phyloP scores from a whole-genome alignment of 75 land plant genomes.

The Isoetes taiwanensis region DNA sequence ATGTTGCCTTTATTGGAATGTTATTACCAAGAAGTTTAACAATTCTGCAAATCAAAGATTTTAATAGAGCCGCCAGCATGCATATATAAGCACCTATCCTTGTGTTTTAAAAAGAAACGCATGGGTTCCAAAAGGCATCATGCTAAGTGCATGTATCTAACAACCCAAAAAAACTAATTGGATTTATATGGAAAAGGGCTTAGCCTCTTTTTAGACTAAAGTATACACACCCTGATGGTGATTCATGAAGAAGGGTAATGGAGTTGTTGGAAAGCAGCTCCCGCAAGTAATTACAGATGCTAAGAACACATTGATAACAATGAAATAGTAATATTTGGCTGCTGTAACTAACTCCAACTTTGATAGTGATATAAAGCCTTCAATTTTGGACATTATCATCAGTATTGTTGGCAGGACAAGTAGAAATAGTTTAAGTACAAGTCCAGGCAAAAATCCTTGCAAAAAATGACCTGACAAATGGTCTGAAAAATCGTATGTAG shows the following conservation, averaged over 20 bases:
- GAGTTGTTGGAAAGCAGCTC: slow-evolving; percentile 45
- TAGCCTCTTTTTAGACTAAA: too few relatives aligned
- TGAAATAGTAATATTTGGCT: slow-evolving; percentile 41
- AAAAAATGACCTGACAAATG: slow-evolving; percentile 40
- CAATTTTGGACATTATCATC: slow-evolving; percentile 54
- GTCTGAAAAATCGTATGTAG: slow-evolving; percentile 15
- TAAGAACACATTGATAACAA: slow-evolving; percentile 47
- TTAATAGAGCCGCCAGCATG: neutral
- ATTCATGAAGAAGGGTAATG: slow-evolving; percentile 18
- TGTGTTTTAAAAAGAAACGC: neutral
- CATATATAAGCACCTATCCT: neutral
- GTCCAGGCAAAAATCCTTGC: slow-evolving; percentile 57
- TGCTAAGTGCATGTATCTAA: too few relatives aligned
- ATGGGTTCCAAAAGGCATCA: too few relatives aligned
- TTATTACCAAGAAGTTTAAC: slow-evolving; percentile 29
- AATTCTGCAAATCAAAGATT: slow-evolving; percentile 27
- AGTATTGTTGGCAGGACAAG: slow-evolving; percentile 36
- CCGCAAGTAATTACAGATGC: slow-evolving; percentile 43
- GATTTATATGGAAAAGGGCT: neutral
- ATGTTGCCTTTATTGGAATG: slow-evolving; percentile 46
- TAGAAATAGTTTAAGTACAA: slow-evolving; percentile 42
- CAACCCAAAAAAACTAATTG: too few relatives aligned
- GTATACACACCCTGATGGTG: slow-evolving; percentile 1
- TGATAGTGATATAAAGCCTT: slow-evolving; percentile 34
- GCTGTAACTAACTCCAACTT: slow-evolving; percentile 38